Base-by-base conservation (phyloP, 805 yeast species). In the Zygosaccharomyces lentus region DNA sequence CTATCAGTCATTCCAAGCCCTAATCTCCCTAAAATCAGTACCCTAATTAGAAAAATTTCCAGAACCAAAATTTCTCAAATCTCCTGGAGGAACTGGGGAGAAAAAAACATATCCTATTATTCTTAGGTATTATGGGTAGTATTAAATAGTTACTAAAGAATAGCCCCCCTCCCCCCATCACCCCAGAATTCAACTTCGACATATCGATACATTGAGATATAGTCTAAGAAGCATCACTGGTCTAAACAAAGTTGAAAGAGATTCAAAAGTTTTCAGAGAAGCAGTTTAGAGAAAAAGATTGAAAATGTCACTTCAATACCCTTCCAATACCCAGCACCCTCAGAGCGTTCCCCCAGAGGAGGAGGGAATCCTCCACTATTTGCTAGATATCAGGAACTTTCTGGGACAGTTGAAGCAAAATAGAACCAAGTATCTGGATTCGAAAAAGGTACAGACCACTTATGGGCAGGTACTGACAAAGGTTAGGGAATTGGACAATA, bases 381-480 rank as follows among this genome's bases (percentile, higher is more conserved):
- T 79, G 10, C 55, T 71, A 2, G 67, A 59, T 13, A 71, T 74
- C 27, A 70, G 83, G 52, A 65, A 66, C 30, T 53, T 60, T 7
- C 61, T 80, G 10, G 68, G 79, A 0, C 57, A 61, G 8, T 61
- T 77, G 55, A 86, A 84, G 58, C 80, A 78, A 61, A 84, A 84
- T 64, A 74, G 89, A 46, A 65, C 73, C 26, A 80, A 78, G 47
- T 85, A 75, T 54, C 71, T 85, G 56, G 80, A 79, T 61, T 81
- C 89, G 16, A 76, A 78, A 53, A 88, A 81, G 54, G 82, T 86
- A n/a, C 73, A 75, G 52, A 57, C 65, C 9, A 73, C 79, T 17
- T 86, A 86, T 54, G 78, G 77, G 46, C 63, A 70, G 30, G 87
- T 84, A 35, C 68, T 85, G 45, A 61, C 68, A 12, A 65, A 74